Conservation (phyloP, 2,329 filamentous ascomycete genomes). For the Tricladium varicosporioides region DNA sequence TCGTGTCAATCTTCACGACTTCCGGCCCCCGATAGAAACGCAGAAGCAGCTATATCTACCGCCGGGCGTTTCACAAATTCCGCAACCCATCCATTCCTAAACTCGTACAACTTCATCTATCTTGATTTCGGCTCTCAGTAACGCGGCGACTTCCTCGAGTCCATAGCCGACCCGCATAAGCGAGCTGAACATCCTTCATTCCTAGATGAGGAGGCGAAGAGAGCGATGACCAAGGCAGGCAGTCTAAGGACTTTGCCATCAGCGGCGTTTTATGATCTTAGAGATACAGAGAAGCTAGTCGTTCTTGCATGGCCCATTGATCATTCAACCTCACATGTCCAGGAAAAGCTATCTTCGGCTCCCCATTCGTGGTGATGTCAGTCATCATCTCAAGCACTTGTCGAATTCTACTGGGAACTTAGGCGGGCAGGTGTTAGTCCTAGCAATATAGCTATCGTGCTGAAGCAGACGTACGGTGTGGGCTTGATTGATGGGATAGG, state of each 20-base stretch:
- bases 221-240: conserved; percentile 34
- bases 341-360: conserved; percentile 24
- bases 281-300: neutral
- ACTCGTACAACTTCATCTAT: neutral
- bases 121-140: neutral
- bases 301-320: conserved; percentile 14
- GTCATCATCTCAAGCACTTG: conserved; percentile 27
- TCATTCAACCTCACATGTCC: conserved; percentile 17
- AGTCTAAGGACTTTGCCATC: conserved; percentile 30
- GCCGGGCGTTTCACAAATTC: conserved; percentile 31
- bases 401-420: conserved; percentile 20
- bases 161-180: conserved; percentile 30
- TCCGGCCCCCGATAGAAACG: conserved; percentile 31
- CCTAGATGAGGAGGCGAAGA: conserved; percentile 37
- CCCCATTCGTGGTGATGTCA: conserved; percentile 18
- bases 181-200: conserved; percentile 32
- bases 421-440: conserved; percentile 23
- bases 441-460: conserved; percentile 20
- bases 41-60: conserved; percentile 31
- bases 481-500: conserved; percentile 34
- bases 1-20: conserved; percentile 31
- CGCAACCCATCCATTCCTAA: conserved; percentile 28
- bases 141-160: conserved; percentile 22
- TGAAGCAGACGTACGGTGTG: conserved; percentile 7
- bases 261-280: conserved; percentile 22